Conservation (phyloP, 2,329 filamentous ascomycete species). For the Pseudogymnoascus sp. region DNA sequence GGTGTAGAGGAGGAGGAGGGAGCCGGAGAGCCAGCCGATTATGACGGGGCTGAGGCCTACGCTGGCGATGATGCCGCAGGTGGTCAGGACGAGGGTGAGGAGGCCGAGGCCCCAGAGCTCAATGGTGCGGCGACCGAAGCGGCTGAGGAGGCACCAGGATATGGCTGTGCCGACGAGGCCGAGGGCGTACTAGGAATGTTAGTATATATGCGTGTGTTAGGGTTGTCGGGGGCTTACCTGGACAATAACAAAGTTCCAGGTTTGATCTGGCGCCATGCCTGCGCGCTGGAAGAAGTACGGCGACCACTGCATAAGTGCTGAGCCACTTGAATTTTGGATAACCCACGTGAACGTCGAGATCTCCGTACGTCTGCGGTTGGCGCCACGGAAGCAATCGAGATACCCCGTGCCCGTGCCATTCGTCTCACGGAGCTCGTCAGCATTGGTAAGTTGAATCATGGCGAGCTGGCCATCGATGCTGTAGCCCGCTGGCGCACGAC, state of each 20-base stretch:
- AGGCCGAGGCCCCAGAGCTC: slow-evolving; percentile 53
- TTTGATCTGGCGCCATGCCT: slow-evolving; percentile 37
- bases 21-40: slow-evolving; percentile 34
- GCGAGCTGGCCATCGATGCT: slow-evolving; percentile 41
- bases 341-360: slow-evolving; percentile 49
- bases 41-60: slow-evolving; percentile 31
- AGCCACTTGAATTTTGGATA: slow-evolving; percentile 52
- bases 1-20: slow-evolving; percentile 31
- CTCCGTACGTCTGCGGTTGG: slow-evolving; percentile 40
- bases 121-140: slow-evolving; percentile 40
- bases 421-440: slow-evolving; percentile 43
- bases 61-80: slow-evolving; percentile 58
- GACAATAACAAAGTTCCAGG: slow-evolving; percentile 46
- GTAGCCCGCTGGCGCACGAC: slow-evolving; percentile 38
- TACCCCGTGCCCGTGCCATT: slow-evolving; percentile 34
- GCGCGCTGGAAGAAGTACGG: slow-evolving; percentile 50
- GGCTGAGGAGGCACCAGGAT: slow-evolving; percentile 38
- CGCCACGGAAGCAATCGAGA: slow-evolving; percentile 37
- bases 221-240: slow-evolving; percentile 9
- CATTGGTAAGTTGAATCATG: slow-evolving; percentile 46
- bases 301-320: slow-evolving; percentile 53
- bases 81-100: slow-evolving; percentile 64
- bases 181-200: slow-evolving; percentile 18
- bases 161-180: slow-evolving; percentile 41
- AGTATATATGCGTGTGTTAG: not conserved